Evolutionary conservation across 2,329 filamentous ascomycete species (phyloP), one percentile per base, ranked within the genome.

Genomic region (Cadophora sp.): DNA sequence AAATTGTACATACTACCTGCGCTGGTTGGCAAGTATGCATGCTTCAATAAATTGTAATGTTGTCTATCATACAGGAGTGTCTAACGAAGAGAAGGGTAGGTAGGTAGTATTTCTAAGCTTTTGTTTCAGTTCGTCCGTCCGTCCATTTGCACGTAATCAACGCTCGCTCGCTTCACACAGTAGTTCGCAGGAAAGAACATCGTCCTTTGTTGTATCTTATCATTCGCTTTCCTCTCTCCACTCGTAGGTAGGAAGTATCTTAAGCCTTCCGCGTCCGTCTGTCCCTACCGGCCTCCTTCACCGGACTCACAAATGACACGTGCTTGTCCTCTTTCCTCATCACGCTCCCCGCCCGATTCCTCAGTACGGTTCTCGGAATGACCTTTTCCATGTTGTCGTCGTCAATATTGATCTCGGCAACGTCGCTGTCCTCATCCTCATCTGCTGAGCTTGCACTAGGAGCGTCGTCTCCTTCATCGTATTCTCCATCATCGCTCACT

Each of bases 401-500:
- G 58, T 89, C 87, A 24, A 89, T 81, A 31, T 84, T 85, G 66
- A 90, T 88, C 73, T 90, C 88, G 31, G 87, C 85, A 48, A 89
- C 83, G 73, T 89, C 87, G 12, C 86, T 86, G 27, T 87, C 87
- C n/a, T 87, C 83, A 29, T 89, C 89, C 19, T 79, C 79, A n/a
- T 80, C 79, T 3, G 81, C 83, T 5, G 82, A 82, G 59, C 78
- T 79, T 1, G 81, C 71, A 55, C 81, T 83, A 60, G 88, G 86
- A 66, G 84, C 86, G 64, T 82, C 81, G 68, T 88, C 87, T 1
- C 90, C 92, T 65, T 91, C 89, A 73, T 92, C 91, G 75, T 91
- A 92, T 77, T 93, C 91, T 73, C 91, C 90, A 76, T 93, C 91
- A 79, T 94, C 92, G 79, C 91, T 93, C 76, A 94, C 91, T 60